phyloP scores from a whole-genome alignment of 164 flowering plant species.

The Hamamelis virginiana region DNA sequence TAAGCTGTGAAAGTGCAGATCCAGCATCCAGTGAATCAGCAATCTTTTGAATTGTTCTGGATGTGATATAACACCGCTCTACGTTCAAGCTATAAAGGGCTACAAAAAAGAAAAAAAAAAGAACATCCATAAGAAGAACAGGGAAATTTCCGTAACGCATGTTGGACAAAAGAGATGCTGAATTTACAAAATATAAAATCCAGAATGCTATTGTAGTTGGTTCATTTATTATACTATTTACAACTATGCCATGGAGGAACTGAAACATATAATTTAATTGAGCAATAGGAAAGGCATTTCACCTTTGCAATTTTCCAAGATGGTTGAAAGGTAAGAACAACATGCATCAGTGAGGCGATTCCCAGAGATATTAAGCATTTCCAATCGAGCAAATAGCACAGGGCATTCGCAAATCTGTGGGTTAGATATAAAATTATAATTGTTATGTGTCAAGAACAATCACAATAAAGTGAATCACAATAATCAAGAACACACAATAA shows the following conservation, averaged over 20 bases:
- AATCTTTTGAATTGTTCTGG: slow-evolving; percentile 88
- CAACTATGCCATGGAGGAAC: background rate
- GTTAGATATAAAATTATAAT: background rate
- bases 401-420: slow-evolving; percentile 91
- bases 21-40: slow-evolving; percentile 67
- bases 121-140: slow-evolving; percentile 9
- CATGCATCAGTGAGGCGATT: slow-evolving; percentile 96
- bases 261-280: background rate
- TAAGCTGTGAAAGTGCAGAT: slow-evolving; percentile 70
- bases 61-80: slow-evolving; percentile 80
- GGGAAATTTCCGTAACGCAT: background rate
- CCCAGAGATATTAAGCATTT: slow-evolving; percentile 89
- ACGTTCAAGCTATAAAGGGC: slow-evolving; percentile 82
- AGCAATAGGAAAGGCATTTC: slow-evolving; percentile 2
- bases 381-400: slow-evolving; percentile 72
- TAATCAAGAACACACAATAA: no score
- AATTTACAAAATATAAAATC: background rate
- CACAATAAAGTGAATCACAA: no score
- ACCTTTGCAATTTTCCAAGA: slow-evolving; percentile 83
- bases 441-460: no score
- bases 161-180: background rate
- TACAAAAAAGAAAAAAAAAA: slow-evolving; percentile 32
- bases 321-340: slow-evolving; percentile 77
- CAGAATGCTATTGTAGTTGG: background rate
- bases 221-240: background rate